These are phyloP conservation scores for Rosa persica DNA, from an alignment of 306 rosid species.

Conservation along the genomic window DNA sequence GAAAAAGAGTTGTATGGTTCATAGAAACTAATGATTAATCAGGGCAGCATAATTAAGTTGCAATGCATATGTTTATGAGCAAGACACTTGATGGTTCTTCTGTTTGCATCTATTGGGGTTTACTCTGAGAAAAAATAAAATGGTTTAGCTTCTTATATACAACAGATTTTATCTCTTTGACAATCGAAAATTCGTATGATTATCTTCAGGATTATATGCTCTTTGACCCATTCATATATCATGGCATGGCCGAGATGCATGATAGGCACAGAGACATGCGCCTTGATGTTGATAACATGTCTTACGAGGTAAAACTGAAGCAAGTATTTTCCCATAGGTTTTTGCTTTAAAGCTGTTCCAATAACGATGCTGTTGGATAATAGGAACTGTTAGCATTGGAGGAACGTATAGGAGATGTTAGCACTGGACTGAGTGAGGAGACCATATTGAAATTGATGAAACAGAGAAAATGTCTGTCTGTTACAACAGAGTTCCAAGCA, in stretches of 20 bases:
- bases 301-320: slow-evolving; percentile 67
- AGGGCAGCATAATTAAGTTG: slow-evolving; percentile 10
- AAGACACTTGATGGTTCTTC: slow-evolving; percentile 27
- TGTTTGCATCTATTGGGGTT: slow-evolving; percentile 15
- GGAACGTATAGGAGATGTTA: slow-evolving; percentile 86
- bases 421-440: slow-evolving; percentile 73
- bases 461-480: slow-evolving; percentile 33
- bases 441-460: slow-evolving; percentile 55
- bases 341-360: slow-evolving; percentile 15
- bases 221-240: slow-evolving; percentile 71
- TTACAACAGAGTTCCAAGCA: slow-evolving; percentile 33
- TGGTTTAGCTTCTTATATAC: slow-evolving; percentile 11
- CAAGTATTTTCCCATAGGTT: slow-evolving; percentile 21
- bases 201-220: slow-evolving; percentile 70
- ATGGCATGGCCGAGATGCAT: slow-evolving; percentile 79
- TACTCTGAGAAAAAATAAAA: slow-evolving; percentile 19
- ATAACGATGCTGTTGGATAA: slow-evolving; percentile 27
- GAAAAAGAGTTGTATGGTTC: neutral
- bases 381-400: slow-evolving; percentile 86
- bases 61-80: slow-evolving; percentile 14
- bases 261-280: slow-evolving; percentile 96
- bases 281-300: slow-evolving; percentile 94
- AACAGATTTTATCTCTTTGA: slow-evolving; percentile 16
- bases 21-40: neutral
- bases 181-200: neutral